Evolutionary conservation across 2,329 filamentous ascomycete genomes (phyloP).

Genomic region (Pezicula neosporulosa): DNA sequence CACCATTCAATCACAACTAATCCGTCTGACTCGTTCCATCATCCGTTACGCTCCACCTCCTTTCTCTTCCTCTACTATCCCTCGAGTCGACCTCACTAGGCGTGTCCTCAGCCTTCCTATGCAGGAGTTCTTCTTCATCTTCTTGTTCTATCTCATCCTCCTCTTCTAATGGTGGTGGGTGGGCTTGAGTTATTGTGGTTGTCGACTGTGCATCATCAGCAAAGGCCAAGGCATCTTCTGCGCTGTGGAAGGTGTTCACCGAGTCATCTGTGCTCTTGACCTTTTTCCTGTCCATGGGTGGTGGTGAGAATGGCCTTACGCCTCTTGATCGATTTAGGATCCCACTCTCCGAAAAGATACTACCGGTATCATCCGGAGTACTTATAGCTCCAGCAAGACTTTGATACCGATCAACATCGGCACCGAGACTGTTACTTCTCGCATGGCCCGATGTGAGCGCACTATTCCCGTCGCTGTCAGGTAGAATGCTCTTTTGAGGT

Average conservation of each 20-base stretch:
- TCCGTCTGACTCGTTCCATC: conserved; percentile 9
- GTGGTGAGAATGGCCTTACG: conserved; percentile 58
- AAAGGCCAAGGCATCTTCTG: too few relatives aligned
- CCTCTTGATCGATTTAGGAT: conserved; percentile 48
- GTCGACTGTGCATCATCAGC: conserved; percentile 9
- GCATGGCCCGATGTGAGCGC: conserved; percentile 29
- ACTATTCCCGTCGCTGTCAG: conserved; percentile 19
- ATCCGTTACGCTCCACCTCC: conserved; percentile 27
- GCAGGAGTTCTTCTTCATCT: not conserved
- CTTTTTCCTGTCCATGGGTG: conserved; percentile 31
- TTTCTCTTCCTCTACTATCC: conserved; percentile 14
- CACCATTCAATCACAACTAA: not conserved
- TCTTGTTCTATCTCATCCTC: not conserved
- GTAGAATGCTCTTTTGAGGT: conserved; percentile 60
- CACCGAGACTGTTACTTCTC: conserved; percentile 52
- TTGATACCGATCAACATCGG: conserved; percentile 52
- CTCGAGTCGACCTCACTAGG: not conserved
- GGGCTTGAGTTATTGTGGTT: conserved; percentile 7
- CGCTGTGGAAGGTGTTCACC: too few relatives aligned
- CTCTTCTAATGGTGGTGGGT: conserved; percentile 3
- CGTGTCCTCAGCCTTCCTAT: not conserved
- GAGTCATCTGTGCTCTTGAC: not conserved
- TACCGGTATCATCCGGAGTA: conserved; percentile 40
- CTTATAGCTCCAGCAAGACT: conserved; percentile 49
- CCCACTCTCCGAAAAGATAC: conserved; percentile 46